Evolutionary conservation across 2,329 filamentous ascomycete species (phyloP).

Genomic region (Grosmannia serpens): DNA sequence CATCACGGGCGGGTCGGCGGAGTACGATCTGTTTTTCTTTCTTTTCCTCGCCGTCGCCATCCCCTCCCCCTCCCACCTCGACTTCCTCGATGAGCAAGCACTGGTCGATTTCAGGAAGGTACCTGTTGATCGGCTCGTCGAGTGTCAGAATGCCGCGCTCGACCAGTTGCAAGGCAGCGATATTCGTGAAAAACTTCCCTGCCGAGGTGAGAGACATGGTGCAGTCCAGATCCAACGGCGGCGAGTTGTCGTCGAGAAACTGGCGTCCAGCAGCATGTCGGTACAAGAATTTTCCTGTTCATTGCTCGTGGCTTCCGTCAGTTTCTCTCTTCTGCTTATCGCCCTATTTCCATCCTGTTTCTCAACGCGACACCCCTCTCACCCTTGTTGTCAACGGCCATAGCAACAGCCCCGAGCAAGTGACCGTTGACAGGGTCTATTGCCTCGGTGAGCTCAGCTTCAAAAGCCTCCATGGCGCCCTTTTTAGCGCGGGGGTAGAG

Average conservation of each 20-base stretch:
- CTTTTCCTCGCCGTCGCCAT: neutral
- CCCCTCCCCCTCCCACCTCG: neutral
- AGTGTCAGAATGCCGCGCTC: constrained; percentile 1
- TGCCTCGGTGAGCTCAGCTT: neutral
- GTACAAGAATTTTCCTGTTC: constrained; percentile 1
- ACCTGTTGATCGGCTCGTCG: constrained; percentile 3
- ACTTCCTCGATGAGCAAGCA: neutral
- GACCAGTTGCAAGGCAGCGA: constrained; percentile 7
- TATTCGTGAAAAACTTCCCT: constrained; percentile 4
- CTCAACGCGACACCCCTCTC: neutral
- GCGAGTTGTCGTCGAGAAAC: neutral
- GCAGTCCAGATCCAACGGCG: constrained; percentile 2
- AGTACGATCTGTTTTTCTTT: neutral
- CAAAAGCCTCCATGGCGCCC: neutral
- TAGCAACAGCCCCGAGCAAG: neutral
- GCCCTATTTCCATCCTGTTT: neutral
- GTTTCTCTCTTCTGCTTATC: neutral
- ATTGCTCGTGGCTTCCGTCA: neutral
- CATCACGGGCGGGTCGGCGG: neutral
- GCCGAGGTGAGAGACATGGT: constrained; percentile 6
- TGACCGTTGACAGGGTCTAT: neutral
- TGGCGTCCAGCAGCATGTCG: constrained; percentile 2
- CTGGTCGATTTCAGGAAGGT: constrained; percentile 2
- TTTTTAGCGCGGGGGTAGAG: no score
- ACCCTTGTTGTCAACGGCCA: neutral